Percentiles rank a stretch among this genome's conserved stretches.
Conservation (phyloP, 495 filamentous ascomycete species). For the Poronia punctata region DNA sequence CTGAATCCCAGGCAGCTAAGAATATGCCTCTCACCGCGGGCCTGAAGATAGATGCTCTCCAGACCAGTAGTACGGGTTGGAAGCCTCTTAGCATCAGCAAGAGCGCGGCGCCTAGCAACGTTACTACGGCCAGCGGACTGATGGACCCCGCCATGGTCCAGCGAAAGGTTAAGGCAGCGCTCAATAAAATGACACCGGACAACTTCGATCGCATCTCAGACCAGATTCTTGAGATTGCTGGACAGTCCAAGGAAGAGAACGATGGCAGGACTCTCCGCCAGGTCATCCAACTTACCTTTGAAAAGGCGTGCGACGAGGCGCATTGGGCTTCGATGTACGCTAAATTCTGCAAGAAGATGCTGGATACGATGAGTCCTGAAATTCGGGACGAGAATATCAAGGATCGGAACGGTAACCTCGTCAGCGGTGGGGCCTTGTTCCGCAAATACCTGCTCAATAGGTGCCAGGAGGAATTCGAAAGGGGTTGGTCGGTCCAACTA, state of each 20-base stretch:
- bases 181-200: constrained; percentile 99
- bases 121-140: constrained; percentile 44
- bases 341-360: constrained; percentile 96
- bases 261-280: constrained; percentile 94
- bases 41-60: constrained; percentile 72
- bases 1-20: constrained; percentile 62
- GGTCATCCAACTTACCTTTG: constrained; percentile 97
- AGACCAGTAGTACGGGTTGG: constrained; percentile 68
- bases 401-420: constrained; percentile 78
- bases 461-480: constrained; percentile 98
- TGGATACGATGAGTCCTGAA: constrained; percentile 88
- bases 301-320: constrained; percentile 97
- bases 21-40: constrained; percentile 83
- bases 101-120: constrained; percentile 24
- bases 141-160: constrained; percentile 91
- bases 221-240: constrained; percentile 87
- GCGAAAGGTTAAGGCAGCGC: constrained; percentile 93
- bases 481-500: constrained; percentile 90
- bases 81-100: constrained; percentile 70
- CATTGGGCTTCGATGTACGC: constrained; percentile 99
- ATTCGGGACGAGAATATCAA: constrained; percentile 91
- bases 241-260: constrained; percentile 88
- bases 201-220: constrained; percentile 95
- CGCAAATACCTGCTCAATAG: constrained; percentile 97
- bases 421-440: constrained; percentile 89